Conservation (phyloP, 2,329 filamentous ascomycete genomes). For the Apiospora marii region DNA sequence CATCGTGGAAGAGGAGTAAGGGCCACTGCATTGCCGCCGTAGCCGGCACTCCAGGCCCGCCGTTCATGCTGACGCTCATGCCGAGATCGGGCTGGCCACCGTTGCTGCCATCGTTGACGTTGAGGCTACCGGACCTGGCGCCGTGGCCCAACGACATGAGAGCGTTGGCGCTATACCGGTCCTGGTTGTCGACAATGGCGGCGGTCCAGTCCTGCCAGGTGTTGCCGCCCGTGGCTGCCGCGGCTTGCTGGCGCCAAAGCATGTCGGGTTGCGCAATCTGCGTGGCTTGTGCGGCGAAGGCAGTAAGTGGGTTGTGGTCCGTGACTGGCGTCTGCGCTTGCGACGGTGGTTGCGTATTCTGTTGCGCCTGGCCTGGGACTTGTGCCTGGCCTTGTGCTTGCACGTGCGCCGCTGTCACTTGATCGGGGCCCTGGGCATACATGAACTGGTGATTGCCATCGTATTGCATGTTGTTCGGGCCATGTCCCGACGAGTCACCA, state of each 20-base stretch:
- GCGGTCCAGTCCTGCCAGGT: slow-evolving; percentile 64
- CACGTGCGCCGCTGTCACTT: slow-evolving; percentile 37
- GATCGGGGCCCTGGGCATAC: slow-evolving; percentile 38
- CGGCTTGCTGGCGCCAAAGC: slow-evolving; percentile 40
- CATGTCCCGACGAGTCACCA: slow-evolving; percentile 34
- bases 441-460: slow-evolving; percentile 38
- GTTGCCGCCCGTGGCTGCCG: slow-evolving; percentile 47
- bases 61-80: slow-evolving; percentile 32
- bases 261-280: slow-evolving; percentile 41
- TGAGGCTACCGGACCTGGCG: slow-evolving; percentile 28
- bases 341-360: slow-evolving; percentile 30
- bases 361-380: slow-evolving; percentile 37
- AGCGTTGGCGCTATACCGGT: slow-evolving; percentile 58
- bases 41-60: slow-evolving; percentile 24
- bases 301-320: slow-evolving; percentile 38
- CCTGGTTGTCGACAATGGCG: slow-evolving; percentile 58
- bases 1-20: slow-evolving; percentile 41
- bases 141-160: slow-evolving; percentile 54
- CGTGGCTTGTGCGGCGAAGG: slow-evolving; percentile 40
- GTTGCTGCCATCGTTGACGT: slow-evolving; percentile 34
- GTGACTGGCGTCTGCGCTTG: slow-evolving; percentile 33
- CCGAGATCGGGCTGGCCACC: slow-evolving; percentile 30
- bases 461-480: slow-evolving; percentile 38
- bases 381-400: slow-evolving; percentile 36
- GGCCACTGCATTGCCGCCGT: slow-evolving; percentile 43